Evolutionary conservation across 371 early-diverging fungal genomes (phyloP).

Genomic region (Neoconidiobolus thromboides): DNA sequence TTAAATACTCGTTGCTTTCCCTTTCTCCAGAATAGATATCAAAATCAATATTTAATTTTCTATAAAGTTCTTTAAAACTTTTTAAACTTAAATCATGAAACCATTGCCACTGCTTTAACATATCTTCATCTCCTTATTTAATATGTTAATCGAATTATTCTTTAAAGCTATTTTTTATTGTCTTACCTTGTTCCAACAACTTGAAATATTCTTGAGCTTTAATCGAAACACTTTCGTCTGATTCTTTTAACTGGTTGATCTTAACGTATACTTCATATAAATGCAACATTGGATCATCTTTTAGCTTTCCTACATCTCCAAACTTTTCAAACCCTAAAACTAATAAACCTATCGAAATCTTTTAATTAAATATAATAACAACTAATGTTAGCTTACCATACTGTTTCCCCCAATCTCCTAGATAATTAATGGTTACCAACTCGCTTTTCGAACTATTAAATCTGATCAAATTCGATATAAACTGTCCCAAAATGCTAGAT

Average conservation of each 20-base stretch:
- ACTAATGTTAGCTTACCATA: constrained; percentile 38
- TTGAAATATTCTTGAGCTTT: constrained; percentile 81
- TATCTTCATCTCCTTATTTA: constrained; percentile 35
- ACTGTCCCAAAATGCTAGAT: constrained; percentile 94
- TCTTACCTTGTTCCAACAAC: constrained; percentile 73
- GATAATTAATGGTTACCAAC: constrained; percentile 88
- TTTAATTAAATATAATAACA: background rate
- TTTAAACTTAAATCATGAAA: constrained; percentile 79
- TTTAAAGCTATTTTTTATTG: background rate
- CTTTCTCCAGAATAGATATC: constrained; percentile 97
- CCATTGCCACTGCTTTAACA: constrained; percentile 59
- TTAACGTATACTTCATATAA: constrained; percentile 90
- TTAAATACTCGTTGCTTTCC: constrained; percentile 23
- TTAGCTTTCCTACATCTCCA: constrained; percentile 61
- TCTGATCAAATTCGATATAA: constrained; percentile 45
- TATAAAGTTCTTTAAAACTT: constrained; percentile 71
- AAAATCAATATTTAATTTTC: constrained; percentile 74
- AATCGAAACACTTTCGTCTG: constrained; percentile 24
- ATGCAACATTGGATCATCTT: constrained; percentile 77
- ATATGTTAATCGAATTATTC: background rate
- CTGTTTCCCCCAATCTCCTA: constrained; percentile 99
- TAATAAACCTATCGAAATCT: constrained; percentile 40
- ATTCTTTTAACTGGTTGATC: constrained; percentile 49
- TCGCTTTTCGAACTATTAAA: constrained; percentile 74
- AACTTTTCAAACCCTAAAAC: constrained; percentile 76